A percentile compares a stretch with the other conserved stretches of the same genome.
Evolutionary conservation across 805 yeast genomes (phyloP).

Genomic region (Kuraishia piskuri): DNA sequence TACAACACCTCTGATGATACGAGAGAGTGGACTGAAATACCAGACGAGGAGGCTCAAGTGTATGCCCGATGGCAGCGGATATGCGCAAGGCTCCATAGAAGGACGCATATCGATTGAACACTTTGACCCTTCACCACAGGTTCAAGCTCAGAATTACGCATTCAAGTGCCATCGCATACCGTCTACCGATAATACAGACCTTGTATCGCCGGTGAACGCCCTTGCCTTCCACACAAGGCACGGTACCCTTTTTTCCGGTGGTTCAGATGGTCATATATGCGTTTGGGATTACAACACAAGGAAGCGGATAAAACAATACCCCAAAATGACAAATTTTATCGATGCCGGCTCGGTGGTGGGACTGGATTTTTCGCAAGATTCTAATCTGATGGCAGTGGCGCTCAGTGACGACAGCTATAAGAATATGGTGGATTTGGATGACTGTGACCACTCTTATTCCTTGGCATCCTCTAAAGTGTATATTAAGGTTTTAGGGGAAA

Average conservation of each 20-base stretch:
- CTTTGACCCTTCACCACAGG: conserved; percentile 38
- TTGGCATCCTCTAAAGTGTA: conserved; percentile 10
- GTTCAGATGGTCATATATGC: conserved; percentile 20
- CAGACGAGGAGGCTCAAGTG: conserved; percentile 52
- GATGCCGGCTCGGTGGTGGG: conserved; percentile 6
- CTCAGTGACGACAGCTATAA: conserved; percentile 35
- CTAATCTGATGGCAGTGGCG: conserved; percentile 23
- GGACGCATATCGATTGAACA: conserved; percentile 75
- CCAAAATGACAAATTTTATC: conserved; percentile 3
- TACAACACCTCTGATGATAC: conserved; percentile 32
- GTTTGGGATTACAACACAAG: conserved; percentile 22
- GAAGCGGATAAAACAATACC: conserved; percentile 16
- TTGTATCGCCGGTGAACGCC: conserved; percentile 45
- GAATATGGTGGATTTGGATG: conserved; percentile 15
- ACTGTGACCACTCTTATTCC: conserved; percentile 11
- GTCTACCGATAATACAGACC: conserved; percentile 32
- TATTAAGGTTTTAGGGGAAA: background rate
- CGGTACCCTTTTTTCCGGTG: conserved; percentile 28
- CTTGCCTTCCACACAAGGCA: conserved; percentile 36
- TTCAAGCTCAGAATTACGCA: conserved; percentile 48
- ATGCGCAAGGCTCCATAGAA: conserved; percentile 67
- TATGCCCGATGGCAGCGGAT: conserved; percentile 49
- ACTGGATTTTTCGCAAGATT: conserved; percentile 17
- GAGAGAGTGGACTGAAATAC: conserved; percentile 60
- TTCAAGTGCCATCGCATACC: conserved; percentile 70